Evolutionary conservation across 2,329 filamentous ascomycete species (phyloP).

Genomic region (Curvularia sp.): DNA sequence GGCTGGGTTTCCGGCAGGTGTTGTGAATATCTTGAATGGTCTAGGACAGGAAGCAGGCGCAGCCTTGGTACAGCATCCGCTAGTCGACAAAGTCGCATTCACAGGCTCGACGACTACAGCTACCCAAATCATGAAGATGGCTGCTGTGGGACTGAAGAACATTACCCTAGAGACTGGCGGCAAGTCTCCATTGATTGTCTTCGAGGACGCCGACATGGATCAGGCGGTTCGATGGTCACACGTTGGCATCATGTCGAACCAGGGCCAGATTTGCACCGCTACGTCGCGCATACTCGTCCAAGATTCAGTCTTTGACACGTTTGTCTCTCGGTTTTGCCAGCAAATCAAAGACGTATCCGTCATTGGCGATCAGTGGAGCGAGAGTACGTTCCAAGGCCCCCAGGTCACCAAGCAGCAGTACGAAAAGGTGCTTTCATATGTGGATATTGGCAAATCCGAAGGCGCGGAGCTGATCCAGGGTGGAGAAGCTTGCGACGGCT

Average conservation of each 20-base stretch:
- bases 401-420: slow-evolving; percentile 56
- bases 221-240: slow-evolving; percentile 70
- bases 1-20: slow-evolving; percentile 63
- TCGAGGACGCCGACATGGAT: slow-evolving; percentile 62
- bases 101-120: slow-evolving; percentile 76
- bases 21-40: slow-evolving; percentile 59
- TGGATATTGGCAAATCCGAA: slow-evolving; percentile 55
- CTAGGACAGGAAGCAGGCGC: slow-evolving; percentile 67
- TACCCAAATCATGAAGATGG: slow-evolving; percentile 74
- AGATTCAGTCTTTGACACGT: slow-evolving; percentile 64
- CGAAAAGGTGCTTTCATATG: slow-evolving; percentile 54
- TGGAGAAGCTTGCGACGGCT: slow-evolving; percentile 46
- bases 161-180: slow-evolving; percentile 65
- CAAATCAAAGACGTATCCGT: slow-evolving; percentile 11
- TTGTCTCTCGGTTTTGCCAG: slow-evolving; percentile 52
- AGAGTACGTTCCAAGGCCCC: slow-evolving; percentile 54
- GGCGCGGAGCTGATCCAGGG: slow-evolving; percentile 60
- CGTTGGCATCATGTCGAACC: slow-evolving; percentile 62
- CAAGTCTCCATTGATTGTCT: slow-evolving; percentile 63
- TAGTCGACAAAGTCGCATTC: slow-evolving; percentile 77
- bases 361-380: slow-evolving; percentile 52
- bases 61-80: slow-evolving; percentile 68
- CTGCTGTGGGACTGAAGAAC: slow-evolving; percentile 65
- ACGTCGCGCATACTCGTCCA: slow-evolving; percentile 63
- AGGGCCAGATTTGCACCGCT: slow-evolving; percentile 64